Evolutionary conservation across 306 rosid genomes (phyloP).

Genomic region (Malus orientalis): DNA sequence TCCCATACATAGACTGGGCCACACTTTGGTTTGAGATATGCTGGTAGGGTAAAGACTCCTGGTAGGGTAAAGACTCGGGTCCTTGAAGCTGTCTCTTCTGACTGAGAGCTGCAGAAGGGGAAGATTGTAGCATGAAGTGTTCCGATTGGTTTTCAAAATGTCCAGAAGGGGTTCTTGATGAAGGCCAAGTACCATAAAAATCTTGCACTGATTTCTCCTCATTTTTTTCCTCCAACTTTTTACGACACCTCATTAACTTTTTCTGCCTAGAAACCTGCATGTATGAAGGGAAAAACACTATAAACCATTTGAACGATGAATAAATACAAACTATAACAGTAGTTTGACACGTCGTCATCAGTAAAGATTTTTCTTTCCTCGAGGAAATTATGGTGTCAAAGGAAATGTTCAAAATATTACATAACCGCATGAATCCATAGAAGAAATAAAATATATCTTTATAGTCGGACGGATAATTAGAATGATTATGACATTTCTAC

Average conservation of each 20-base stretch:
- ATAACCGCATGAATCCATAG: background rate
- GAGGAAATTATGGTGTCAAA: background rate
- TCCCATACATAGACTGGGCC: constrained; percentile 36
- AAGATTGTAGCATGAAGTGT: constrained; percentile 37
- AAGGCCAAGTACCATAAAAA: constrained; percentile 47
- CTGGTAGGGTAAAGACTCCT: constrained; percentile 34
- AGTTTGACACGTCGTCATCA: background rate
- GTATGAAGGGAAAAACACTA: constrained; percentile 1
- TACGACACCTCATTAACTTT: constrained; percentile 32
- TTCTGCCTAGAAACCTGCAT: constrained; percentile 49
- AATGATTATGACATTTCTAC: background rate
- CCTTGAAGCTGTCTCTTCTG: constrained; percentile 50
- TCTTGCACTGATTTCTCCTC: constrained; percentile 39
- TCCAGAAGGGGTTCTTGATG: constrained; percentile 35
- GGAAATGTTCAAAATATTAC: background rate
- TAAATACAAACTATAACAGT: background rate
- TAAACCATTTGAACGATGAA: background rate
- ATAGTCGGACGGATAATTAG: background rate
- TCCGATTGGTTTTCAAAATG: constrained; percentile 49
- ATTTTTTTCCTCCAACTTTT: constrained; percentile 36
- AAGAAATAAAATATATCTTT: background rate
- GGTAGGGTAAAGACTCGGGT: constrained; percentile 41
- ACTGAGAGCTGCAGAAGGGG: constrained; percentile 41
- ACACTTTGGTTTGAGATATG: constrained; percentile 42
- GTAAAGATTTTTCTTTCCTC: background rate